A percentile compares a stretch with the other conserved stretches of the same genome.
Evolutionary conservation across 345 rosid species (phyloP).

Genomic region (Eucalyptus urophylla): DNA sequence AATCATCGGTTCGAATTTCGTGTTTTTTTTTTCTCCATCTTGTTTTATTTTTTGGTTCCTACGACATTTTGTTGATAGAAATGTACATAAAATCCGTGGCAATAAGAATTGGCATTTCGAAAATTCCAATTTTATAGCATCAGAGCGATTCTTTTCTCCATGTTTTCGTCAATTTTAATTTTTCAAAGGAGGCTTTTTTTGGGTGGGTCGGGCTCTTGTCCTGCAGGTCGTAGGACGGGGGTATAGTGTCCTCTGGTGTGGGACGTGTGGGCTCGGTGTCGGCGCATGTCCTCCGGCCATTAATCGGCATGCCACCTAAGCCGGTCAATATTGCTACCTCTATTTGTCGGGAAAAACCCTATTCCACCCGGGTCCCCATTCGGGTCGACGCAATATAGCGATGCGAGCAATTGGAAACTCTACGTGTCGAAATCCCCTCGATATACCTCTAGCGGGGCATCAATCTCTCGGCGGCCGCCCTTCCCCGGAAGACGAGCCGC

Average conservation of each 20-base stretch:
- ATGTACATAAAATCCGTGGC: not conserved
- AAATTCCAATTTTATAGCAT: not conserved
- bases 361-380: not conserved
- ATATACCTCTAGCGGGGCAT: not conserved
- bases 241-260: not conserved
- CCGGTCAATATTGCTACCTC: not conserved
- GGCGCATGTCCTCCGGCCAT: not conserved
- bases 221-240: not conserved
- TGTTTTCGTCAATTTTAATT: not conserved
- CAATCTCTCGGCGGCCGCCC: not conserved
- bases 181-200: not conserved
- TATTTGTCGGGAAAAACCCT: not conserved
- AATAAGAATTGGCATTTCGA: not conserved
- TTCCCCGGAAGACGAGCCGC: not conserved
- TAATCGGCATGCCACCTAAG: not conserved
- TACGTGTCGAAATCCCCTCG: not conserved
- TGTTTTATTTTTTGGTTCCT: not conserved
- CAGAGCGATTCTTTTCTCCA: not conserved
- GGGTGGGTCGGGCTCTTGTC: not conserved
- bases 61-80: not conserved
- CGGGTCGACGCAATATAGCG: not conserved
- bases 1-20: not conserved
- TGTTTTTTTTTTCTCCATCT: not conserved
- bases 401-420: not conserved
- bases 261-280: not conserved